Percentiles rank a stretch among this genome's conserved stretches.
These are phyloP conservation scores for Begonia peltatifolia DNA, from an alignment of 306 rosid genomes.

Conservation along the genomic window DNA sequence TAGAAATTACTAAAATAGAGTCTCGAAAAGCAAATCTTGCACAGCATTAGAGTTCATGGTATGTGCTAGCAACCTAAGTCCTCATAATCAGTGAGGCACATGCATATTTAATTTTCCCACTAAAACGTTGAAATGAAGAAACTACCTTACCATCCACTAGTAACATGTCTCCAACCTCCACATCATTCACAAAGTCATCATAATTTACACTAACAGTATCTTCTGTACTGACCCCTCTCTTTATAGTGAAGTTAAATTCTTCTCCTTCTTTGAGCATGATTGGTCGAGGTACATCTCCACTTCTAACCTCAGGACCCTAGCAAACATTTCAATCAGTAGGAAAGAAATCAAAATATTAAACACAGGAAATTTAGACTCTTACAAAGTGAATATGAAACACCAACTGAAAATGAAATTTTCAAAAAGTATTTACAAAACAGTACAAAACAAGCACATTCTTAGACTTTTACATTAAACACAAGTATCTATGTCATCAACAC, in stretches of 20 bases:
- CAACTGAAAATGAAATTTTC: too few relatives aligned
- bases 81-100: neutral
- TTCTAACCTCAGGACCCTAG: constrained; percentile 96
- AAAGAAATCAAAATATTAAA: constrained; percentile 3
- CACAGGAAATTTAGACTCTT: too few relatives aligned
- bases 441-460: too few relatives aligned
- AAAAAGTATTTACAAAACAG: too few relatives aligned
- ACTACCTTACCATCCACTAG: constrained; percentile 67
- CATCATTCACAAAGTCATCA: constrained; percentile 82
- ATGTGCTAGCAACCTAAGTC: too few relatives aligned
- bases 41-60: neutral
- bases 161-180: constrained; percentile 70
- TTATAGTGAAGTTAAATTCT: constrained; percentile 71
- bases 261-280: constrained; percentile 62
- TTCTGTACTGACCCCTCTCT: constrained; percentile 61
- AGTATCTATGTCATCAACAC: too few relatives aligned
- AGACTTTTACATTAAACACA: too few relatives aligned
- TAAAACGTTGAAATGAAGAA: too few relatives aligned
- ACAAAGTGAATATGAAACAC: too few relatives aligned
- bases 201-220: constrained; percentile 87
- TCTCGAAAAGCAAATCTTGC: neutral
- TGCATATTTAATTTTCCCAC: neutral
- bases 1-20: too few relatives aligned
- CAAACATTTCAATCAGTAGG: neutral
- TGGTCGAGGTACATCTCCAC: constrained; percentile 79